These are phyloP conservation scores for Boletus patriciae DNA, from an alignment of 768 basidiomycete genomes.

Conservation along the genomic window DNA sequence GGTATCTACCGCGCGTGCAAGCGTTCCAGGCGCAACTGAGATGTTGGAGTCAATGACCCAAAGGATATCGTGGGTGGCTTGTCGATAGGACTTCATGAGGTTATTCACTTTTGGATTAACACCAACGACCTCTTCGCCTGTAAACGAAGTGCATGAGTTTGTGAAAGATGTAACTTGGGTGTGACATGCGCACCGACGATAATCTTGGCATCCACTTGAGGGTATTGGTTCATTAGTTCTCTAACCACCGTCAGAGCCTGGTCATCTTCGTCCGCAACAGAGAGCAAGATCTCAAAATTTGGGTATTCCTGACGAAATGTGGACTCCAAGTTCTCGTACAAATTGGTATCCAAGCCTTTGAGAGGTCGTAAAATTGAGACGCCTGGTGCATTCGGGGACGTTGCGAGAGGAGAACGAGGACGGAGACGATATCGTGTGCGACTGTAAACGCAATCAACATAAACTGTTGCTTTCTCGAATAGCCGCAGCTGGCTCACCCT, in stretches of 20 bases:
- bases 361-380: constrained; percentile 94
- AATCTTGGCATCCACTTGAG: constrained; percentile 66
- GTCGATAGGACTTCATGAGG: constrained; percentile 77
- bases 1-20: constrained; percentile 83
- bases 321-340: constrained; percentile 95
- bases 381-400: constrained; percentile 65
- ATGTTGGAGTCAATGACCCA: constrained; percentile 99
- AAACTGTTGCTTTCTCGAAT: neutral
- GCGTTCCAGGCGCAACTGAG: constrained; percentile 69
- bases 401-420: constrained; percentile 59
- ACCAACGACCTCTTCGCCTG: constrained; percentile 82
- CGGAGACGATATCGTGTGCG: constrained; percentile 72
- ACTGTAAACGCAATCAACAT: constrained; percentile 41
- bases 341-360: constrained; percentile 92
- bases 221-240: constrained; percentile 77
- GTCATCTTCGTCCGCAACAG: constrained; percentile 85
- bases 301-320: constrained; percentile 91
- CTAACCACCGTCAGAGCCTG: constrained; percentile 83
- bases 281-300: constrained; percentile 87
- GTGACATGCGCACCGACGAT: constrained; percentile 61
- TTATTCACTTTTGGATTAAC: constrained; percentile 99
- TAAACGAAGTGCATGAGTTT: constrained; percentile 1
- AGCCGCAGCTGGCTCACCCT: constrained; percentile 59
- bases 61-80: constrained; percentile 83
- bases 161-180: neutral